These are phyloP conservation scores for Pseudocercospora pini-densiflorae DNA, from an alignment of 2,329 filamentous ascomycete species.

Conservation along the genomic window DNA sequence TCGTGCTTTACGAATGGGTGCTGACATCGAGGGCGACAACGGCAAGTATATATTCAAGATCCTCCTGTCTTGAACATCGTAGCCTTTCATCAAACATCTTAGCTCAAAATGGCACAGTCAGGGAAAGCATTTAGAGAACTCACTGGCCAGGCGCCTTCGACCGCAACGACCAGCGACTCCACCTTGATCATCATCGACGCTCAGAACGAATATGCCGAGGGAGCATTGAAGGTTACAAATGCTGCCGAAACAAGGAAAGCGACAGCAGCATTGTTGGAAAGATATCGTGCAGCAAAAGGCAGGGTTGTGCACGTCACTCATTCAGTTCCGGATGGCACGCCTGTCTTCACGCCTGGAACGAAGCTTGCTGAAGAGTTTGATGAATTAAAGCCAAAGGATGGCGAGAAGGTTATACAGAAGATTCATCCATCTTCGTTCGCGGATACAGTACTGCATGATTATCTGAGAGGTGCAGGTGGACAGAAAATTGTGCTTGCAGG, in stretches of 20 bases:
- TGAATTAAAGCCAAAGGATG: slow-evolving; percentile 58
- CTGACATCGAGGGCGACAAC: slow-evolving; percentile 3
- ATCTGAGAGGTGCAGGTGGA: slow-evolving; percentile 53
- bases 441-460: slow-evolving; percentile 62
- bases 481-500: slow-evolving; percentile 67
- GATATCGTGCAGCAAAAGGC: slow-evolving; percentile 60
- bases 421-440: slow-evolving; percentile 64
- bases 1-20: too few species aligned
- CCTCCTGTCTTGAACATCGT: not conserved
- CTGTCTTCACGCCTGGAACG: slow-evolving; percentile 68
- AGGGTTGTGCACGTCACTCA: slow-evolving; percentile 68
- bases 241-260: slow-evolving; percentile 58
- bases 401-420: slow-evolving; percentile 65
- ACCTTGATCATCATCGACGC: slow-evolving; percentile 71
- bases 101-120: slow-evolving; percentile 1
- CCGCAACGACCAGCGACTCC: slow-evolving; percentile 61
- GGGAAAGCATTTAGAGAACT: slow-evolving; percentile 54
- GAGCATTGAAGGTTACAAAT: slow-evolving; percentile 61
- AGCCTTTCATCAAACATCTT: not conserved
- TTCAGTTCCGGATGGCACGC: slow-evolving; percentile 62
- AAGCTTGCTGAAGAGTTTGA: slow-evolving; percentile 64
- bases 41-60: slow-evolving; percentile 7
- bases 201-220: slow-evolving; percentile 70
- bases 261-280: slow-evolving; percentile 62
- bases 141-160: slow-evolving; percentile 60